Base-by-base conservation (phyloP, 1,284 basidiomycete genomes). In the Puccinia triticina region DNA sequence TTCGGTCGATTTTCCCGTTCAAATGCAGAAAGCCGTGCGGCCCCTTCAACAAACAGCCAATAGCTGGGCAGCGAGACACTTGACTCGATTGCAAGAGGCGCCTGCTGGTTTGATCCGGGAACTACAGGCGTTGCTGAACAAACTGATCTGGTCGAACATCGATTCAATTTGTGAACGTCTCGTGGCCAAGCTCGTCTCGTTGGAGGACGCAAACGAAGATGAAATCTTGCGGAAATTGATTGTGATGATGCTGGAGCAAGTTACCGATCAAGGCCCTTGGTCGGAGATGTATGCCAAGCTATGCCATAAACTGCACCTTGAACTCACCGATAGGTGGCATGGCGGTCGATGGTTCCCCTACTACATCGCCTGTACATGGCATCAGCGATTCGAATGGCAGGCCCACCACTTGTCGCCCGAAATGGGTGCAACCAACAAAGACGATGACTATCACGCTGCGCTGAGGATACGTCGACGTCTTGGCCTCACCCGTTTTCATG, bases 381-480 rank as follows among this genome's bases (percentile, higher is more conserved):
- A 88, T 83, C 10, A 50, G 18, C 48, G 8, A 50, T 50, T 11
- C 18, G 8, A 50, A 2, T 21, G 50, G 10, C 18, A 43, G 57
- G 53, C 59, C 12, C 2, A 3, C 18, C 40, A 88, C 21, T 26
- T 29, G 23, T 14, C 12, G n/a, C n/a, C 88, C 48, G 86, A 87
- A 82, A 87, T 87, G 21, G 89, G 90, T 82, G 93, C 85, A 23
- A 85, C 85, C 55, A 84, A 83, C 23, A 85, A 82, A 26, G 85
- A 85, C 40, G 86, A 98, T 14, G 96, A 98, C 88, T 98, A 98
- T 89, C 98, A 98, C 26, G 55, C n/a, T 57, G 12, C 5, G 87
- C 98, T 97, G 90, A 95, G 95, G 66, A 98, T 97, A 90, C 93
- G 96, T 84, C 93, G 94, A 84, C 95, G 96, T 87, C 92, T 98